Evolutionary conservation across 768 basidiomycete species (phyloP).

Genomic region (Flagelloscypha sp.): DNA sequence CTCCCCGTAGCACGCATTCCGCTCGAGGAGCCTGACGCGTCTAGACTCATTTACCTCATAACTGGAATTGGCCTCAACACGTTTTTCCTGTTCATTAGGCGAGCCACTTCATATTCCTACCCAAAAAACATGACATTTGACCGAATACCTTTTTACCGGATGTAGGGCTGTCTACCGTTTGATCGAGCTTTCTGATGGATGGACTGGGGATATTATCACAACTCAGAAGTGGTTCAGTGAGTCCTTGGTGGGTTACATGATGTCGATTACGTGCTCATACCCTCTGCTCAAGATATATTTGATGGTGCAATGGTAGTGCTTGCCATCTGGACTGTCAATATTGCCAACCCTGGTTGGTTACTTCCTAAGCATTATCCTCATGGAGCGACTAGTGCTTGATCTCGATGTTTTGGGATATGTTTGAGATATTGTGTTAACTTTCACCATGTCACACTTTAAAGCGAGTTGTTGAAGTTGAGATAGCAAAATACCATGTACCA

Average conservation of each 20-base stretch:
- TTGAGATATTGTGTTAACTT: no score
- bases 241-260: no score
- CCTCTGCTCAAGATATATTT: slow-evolving; percentile 15
- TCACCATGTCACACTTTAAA: no score
- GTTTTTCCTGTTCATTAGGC: slow-evolving; percentile 8
- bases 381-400: no score
- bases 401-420: no score
- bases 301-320: slow-evolving; percentile 23
- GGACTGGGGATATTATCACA: slow-evolving; percentile 30
- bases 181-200: slow-evolving; percentile 33
- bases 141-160: no score
- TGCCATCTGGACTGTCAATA: slow-evolving; percentile 21
- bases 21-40: background rate
- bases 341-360: slow-evolving; percentile 19
- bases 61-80: slow-evolving; percentile 3
- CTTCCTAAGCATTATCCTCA: no score
- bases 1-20: no score
- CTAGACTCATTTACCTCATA: slow-evolving; percentile 2
- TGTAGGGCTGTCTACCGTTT: slow-evolving; percentile 35
- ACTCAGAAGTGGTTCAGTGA: slow-evolving; percentile 32
- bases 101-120: background rate
- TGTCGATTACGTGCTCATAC: no score
- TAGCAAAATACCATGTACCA: no score
- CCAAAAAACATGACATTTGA: background rate
- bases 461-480: no score